Conservation (phyloP, 371 early-diverging fungal species). For the Phascolomyces articulosus region DNA sequence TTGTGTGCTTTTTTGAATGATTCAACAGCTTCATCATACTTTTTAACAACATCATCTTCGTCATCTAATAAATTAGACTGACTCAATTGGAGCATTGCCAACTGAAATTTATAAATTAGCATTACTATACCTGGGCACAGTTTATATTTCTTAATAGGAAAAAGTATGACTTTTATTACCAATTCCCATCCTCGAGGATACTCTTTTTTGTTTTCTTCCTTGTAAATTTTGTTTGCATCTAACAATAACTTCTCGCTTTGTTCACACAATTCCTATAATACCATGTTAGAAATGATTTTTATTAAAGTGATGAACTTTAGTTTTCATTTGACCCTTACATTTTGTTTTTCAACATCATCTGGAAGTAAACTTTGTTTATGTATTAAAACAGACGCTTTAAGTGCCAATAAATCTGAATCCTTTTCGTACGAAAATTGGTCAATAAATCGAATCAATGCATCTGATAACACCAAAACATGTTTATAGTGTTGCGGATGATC, state of each 20-base stretch:
- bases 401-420: conserved; percentile 24
- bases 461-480: conserved; percentile 19
- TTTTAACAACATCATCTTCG: conserved; percentile 42
- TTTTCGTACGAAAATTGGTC: conserved; percentile 25
- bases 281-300: neutral
- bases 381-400: conserved; percentile 39
- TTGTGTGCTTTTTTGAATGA: conserved; percentile 37
- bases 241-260: conserved; percentile 21
- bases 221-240: conserved; percentile 23
- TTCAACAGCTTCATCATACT: conserved; percentile 27
- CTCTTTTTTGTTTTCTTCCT: conserved; percentile 26
- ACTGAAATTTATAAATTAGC: conserved; percentile 10
- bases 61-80: conserved; percentile 38
- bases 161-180: conserved; percentile 28
- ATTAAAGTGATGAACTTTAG: no score
- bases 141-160: no score
- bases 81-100: conserved; percentile 35
- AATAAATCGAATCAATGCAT: conserved; percentile 22
- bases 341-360: conserved; percentile 17
- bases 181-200: conserved; percentile 39
- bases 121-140: no score
- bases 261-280: conserved; percentile 9
- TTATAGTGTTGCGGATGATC: conserved; percentile 27
- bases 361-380: conserved; percentile 27
- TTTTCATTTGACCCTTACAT: neutral